Evolutionary conservation across 345 rosid genomes (phyloP).

Genomic region (Citrus maxima): DNA sequence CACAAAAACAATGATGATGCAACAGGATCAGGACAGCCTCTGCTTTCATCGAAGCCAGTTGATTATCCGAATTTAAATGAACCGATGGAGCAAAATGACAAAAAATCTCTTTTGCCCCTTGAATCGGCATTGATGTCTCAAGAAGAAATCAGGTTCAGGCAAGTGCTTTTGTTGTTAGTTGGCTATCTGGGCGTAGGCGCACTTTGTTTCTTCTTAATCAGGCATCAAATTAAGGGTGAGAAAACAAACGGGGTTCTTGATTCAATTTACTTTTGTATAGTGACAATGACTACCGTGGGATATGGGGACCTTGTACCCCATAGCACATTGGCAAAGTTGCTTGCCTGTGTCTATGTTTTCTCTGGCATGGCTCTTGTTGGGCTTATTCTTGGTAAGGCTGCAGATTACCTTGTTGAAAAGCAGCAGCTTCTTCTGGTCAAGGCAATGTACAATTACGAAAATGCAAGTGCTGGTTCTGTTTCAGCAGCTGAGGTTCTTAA

Average conservation of each 20-base stretch:
- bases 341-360: constrained; percentile 43
- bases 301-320: constrained; percentile 58
- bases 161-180: constrained; percentile 19
- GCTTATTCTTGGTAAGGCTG: constrained; percentile 46
- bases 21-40: constrained; percentile 21
- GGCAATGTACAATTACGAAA: constrained; percentile 36
- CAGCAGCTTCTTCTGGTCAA: constrained; percentile 39
- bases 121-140: constrained; percentile 15
- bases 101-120: neutral
- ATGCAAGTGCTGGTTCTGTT: constrained; percentile 3
- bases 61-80: constrained; percentile 12
- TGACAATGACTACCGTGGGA: constrained; percentile 58
- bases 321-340: constrained; percentile 32
- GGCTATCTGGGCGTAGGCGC: constrained; percentile 42
- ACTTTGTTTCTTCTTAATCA: constrained; percentile 37
- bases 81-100: neutral
- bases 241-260: constrained; percentile 51
- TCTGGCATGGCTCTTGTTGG: constrained; percentile 52
- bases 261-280: constrained; percentile 49
- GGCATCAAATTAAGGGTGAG: constrained; percentile 42
- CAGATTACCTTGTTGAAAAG: constrained; percentile 47
- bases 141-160: constrained; percentile 21
- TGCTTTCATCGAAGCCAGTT: constrained; percentile 24
- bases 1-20: neutral
- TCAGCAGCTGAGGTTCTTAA: constrained; percentile 25